Evolutionary conservation across 2,329 filamentous ascomycete species (phyloP).

Genomic region (Diaporthe capsici): DNA sequence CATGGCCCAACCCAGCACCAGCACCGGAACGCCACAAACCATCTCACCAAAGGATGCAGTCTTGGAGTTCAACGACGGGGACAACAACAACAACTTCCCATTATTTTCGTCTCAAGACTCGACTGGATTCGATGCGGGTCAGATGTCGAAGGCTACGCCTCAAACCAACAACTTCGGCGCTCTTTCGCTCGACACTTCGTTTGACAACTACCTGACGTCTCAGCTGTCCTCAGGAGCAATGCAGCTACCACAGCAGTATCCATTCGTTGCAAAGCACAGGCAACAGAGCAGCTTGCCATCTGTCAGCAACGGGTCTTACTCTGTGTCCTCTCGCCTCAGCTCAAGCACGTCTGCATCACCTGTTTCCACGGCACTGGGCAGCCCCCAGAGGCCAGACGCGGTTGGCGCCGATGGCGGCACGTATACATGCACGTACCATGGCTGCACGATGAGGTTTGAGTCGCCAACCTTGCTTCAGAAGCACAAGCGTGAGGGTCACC

Average conservation of each 20-base stretch:
- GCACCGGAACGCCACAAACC: conserved; percentile 77
- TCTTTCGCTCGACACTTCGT: conserved; percentile 44
- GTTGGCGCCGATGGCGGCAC: conserved; percentile 85
- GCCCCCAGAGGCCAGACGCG: conserved; percentile 68
- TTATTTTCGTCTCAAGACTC: conserved; percentile 77
- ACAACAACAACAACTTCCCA: conserved; percentile 78
- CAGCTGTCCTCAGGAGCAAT: conserved; percentile 53
- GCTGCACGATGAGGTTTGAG: conserved; percentile 89
- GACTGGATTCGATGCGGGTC: conserved; percentile 57
- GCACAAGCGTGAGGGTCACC: conserved; percentile 94
- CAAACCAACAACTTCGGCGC: conserved; percentile 46
- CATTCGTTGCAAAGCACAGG: conserved; percentile 59
- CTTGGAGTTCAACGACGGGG: conserved; percentile 84
- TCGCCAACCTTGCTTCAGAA: conserved; percentile 89
- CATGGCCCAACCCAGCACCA: conserved; percentile 53
- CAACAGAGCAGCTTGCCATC: conserved; percentile 56
- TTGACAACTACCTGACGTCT: conserved; percentile 52
- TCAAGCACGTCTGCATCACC: conserved; percentile 58
- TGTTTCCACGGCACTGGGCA: conserved; percentile 49
- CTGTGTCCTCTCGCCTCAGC: conserved; percentile 55
- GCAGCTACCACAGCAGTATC: conserved; percentile 65
- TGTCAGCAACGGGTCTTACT: conserved; percentile 48
- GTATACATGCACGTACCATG: conserved; percentile 96
- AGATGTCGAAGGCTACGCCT: conserved; percentile 53
- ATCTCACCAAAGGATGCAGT: conserved; percentile 96